Conservation (phyloP, 2,329 filamentous ascomycete species). For the Penicillium sp. region DNA sequence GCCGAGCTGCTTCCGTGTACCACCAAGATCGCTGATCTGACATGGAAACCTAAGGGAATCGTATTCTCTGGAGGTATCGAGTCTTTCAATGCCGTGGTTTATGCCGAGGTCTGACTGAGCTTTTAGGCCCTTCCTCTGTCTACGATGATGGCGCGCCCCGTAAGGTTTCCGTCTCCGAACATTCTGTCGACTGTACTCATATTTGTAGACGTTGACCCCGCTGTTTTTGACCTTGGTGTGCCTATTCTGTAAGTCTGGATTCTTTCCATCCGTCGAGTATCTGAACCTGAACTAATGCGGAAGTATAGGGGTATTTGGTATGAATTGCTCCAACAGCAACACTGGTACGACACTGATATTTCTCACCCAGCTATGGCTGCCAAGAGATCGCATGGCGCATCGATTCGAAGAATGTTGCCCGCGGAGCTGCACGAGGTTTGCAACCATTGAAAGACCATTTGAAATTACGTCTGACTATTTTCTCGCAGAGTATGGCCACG, state of each 20-base stretch:
- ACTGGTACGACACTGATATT: slow-evolving; percentile 47
- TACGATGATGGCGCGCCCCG: slow-evolving; percentile 74
- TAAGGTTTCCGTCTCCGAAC: slow-evolving; percentile 9
- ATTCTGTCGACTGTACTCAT: slow-evolving; percentile 6
- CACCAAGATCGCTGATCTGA: slow-evolving; percentile 73
- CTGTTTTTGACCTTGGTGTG: slow-evolving; percentile 73
- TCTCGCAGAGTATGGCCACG: slow-evolving; percentile 66
- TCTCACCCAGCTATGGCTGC: slow-evolving; percentile 53
- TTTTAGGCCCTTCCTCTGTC: slow-evolving; percentile 68
- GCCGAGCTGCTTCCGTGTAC: slow-evolving; percentile 87
- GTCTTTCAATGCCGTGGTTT: neutral
- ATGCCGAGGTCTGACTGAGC: slow-evolving; percentile 6
- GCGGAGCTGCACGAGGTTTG: slow-evolving; percentile 58
- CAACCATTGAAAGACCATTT: neutral
- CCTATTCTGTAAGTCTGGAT: slow-evolving; percentile 56
- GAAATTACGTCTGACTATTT: slow-evolving; percentile 4
- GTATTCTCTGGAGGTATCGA: slow-evolving; percentile 63
- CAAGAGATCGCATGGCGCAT: slow-evolving; percentile 75
- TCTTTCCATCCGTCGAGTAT: slow-evolving; percentile 63
- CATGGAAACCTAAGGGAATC: slow-evolving; percentile 80
- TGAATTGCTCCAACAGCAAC: slow-evolving; percentile 3
- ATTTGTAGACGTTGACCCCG: slow-evolving; percentile 67
- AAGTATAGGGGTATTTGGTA: slow-evolving; percentile 21
- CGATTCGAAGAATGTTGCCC: slow-evolving; percentile 65
- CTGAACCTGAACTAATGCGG: slow-evolving; percentile 49